These are phyloP conservation scores for Xylaria intraflava DNA, from an alignment of 495 filamentous ascomycete genomes.

Conservation along the genomic window DNA sequence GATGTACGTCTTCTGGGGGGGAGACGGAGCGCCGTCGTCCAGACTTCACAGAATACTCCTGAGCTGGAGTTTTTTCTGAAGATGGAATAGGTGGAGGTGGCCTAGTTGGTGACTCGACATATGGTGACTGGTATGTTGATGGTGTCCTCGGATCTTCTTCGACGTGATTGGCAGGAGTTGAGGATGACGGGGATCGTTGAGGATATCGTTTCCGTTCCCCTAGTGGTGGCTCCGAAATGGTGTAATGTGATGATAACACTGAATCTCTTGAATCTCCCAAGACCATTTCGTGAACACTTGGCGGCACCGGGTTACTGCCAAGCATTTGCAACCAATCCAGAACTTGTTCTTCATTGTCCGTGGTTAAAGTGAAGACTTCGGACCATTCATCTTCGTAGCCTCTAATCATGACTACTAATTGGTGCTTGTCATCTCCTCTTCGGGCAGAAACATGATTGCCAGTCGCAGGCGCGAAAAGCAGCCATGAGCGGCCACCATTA, in stretches of 20 bases:
- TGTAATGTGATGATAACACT: constrained; percentile 45
- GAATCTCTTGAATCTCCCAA: constrained; percentile 14
- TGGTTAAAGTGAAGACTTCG: constrained; percentile 66
- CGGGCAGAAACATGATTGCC: constrained; percentile 68
- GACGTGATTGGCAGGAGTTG: constrained; percentile 9
- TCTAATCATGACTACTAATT: constrained; percentile 81
- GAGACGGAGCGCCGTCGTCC: not conserved
- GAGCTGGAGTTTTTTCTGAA: constrained; percentile 25
- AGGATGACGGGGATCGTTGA: constrained; percentile 16
- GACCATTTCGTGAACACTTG: constrained; percentile 33
- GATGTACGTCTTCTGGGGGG: constrained; percentile 6
- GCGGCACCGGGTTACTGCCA: constrained; percentile 69
- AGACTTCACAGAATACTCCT: constrained; percentile 20
- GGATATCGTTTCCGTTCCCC: constrained; percentile 52
- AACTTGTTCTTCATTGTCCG: constrained; percentile 67
- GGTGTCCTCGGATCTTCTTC: constrained; percentile 23
- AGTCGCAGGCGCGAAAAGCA: constrained; percentile 82
- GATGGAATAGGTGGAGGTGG: constrained; percentile 21
- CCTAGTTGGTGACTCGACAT: constrained; percentile 16
- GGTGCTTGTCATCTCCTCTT: constrained; percentile 58
- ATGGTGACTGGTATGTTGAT: constrained; percentile 17
- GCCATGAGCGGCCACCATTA: constrained; percentile 61
- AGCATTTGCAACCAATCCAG: constrained; percentile 83
- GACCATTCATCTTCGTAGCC: constrained; percentile 66
- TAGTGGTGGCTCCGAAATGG: constrained; percentile 61